Evolutionary conservation across 495 filamentous ascomycete species (phyloP), one percentile per base, ranked within the genome.

Genomic region (Echria macrotheca): DNA sequence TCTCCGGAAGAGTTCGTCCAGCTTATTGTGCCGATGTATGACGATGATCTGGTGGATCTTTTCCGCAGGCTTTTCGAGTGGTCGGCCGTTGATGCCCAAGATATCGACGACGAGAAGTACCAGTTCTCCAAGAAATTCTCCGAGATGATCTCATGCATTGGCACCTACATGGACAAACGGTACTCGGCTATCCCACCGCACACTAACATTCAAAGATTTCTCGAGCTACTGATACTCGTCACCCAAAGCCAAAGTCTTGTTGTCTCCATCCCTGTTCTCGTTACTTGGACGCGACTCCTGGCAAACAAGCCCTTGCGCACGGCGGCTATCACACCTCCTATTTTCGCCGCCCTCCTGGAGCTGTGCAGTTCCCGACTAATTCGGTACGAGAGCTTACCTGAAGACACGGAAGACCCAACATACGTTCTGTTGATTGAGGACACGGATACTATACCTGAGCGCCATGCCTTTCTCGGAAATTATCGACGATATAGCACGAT

Each of bases 401-500:
- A 86, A 44, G 86, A 94, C 51, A 85, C 82, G 0, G 79, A 88
- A 12, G 81, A 96, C 62, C 79, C 85, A 6, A 87, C 84, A 11
- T 76, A 91, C 23, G 68, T 87, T 28, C 90, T 95, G 50, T 76
- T 99, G 5, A 69, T 87, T 42, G 89, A 96, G 52, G 93, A 99
- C 62, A 87, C 96, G 25, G 94, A 97, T 64, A 96, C 93, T 0
- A 74, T 91, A 24, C 94, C 94, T 1, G 94, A 99, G 64, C 76
- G 87, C 19, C 93, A 99, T 69, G 87, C 91, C 10, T 99, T 99
- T 63, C 77, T 97, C n/a, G 91, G 93, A 1, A 97, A 97, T 57
- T 99, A 96, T 62, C 75, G 91, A 18, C 80, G 94, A 38, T 97
- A 94, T 56, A 93, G 90, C 62, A 79, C 80, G 9, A 81, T 83